These are phyloP conservation scores for Westerdykella ornata DNA, from an alignment of 2,329 filamentous ascomycete genomes.

Conservation along the genomic window DNA sequence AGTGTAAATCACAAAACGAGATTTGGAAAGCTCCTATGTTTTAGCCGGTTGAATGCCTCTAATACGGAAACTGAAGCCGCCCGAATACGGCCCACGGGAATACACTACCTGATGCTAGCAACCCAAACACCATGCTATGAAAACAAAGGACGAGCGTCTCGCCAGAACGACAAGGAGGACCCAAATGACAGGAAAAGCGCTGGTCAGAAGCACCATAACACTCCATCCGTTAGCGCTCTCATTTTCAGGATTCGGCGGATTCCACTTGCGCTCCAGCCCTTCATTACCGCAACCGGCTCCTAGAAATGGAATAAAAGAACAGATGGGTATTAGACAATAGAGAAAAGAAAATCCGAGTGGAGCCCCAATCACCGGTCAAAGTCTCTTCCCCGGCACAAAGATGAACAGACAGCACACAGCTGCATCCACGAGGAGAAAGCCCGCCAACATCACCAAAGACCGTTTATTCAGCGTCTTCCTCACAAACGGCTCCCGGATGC, in stretches of 20 bases:
- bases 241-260: no score
- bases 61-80: background rate
- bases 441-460: slow-evolving; percentile 68
- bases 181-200: background rate
- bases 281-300: background rate
- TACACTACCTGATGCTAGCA: background rate
- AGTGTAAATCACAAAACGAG: background rate
- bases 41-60: no score
- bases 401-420: slow-evolving; percentile 88
- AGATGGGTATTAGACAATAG: slow-evolving; percentile 19
- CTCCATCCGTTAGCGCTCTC: no score
- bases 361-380: slow-evolving; percentile 41
- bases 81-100: background rate
- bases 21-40: no score
- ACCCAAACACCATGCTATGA: background rate
- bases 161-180: background rate
- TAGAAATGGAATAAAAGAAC: slow-evolving; percentile 5
- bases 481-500: slow-evolving; percentile 85
- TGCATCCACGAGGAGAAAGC: slow-evolving; percentile 70
- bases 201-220: background rate
- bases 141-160: background rate
- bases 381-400: slow-evolving; percentile 80
- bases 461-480: slow-evolving; percentile 78
- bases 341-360: slow-evolving; percentile 4
- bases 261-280: no score